Conservation (phyloP, 495 filamentous ascomycete species). For the Jackrogersella multiformis region DNA sequence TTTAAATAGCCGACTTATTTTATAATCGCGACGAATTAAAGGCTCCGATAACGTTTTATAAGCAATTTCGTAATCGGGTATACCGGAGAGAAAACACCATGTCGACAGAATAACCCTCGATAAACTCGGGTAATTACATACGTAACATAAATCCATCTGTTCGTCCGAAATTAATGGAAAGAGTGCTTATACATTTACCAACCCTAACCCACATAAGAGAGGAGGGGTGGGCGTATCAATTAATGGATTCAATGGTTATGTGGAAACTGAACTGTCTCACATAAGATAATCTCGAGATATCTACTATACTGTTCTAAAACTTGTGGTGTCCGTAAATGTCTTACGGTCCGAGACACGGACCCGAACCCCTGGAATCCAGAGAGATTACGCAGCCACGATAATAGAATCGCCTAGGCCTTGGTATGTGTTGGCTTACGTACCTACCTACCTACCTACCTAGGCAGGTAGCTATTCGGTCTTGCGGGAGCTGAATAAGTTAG, state of each 20-base stretch:
- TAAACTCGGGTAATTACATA: too few species aligned
- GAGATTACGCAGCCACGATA: slow-evolving; percentile 28
- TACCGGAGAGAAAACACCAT: too few species aligned
- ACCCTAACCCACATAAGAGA: slow-evolving; percentile 27
- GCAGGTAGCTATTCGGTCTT: neutral
- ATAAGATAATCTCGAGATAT: neutral
- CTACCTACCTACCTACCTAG: too few species aligned
- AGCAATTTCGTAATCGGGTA: too few species aligned
- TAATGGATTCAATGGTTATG: neutral
- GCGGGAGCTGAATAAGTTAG: slow-evolving; percentile 8
- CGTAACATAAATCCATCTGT: neutral
- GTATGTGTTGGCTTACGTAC: slow-evolving; percentile 7
- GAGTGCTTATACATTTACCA: slow-evolving; percentile 11
- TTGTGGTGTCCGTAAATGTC: slow-evolving; percentile 29
- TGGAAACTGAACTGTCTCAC: neutral
- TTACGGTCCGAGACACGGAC: slow-evolving; percentile 6
- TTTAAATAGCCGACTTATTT: too few species aligned
- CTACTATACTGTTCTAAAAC: slow-evolving; percentile 31
- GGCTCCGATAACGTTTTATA: too few species aligned
- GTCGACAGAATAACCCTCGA: too few species aligned
- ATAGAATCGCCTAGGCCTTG: neutral
- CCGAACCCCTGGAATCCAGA: slow-evolving; percentile 20
- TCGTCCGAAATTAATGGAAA: slow-evolving; percentile 7
- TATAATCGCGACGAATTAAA: too few species aligned
- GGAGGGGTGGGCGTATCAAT: slow-evolving; percentile 25